Percentiles rank a stretch among this genome's conserved stretches.
Conservation (phyloP, 202 grass and related monocot species). For the Brachypodium distachyon region DNA sequence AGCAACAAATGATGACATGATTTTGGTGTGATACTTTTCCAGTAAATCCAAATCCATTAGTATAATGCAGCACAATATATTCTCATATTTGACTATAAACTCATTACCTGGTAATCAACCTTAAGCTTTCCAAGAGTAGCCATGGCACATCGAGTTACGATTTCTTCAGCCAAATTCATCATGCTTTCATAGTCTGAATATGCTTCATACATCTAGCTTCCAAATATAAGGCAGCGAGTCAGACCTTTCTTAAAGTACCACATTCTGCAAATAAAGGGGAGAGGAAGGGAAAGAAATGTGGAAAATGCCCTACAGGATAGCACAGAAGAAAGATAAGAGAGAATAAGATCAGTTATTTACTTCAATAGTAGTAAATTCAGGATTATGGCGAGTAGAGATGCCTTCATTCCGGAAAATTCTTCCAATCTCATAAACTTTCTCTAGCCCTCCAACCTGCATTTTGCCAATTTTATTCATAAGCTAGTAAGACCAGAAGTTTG, state of each 20-base stretch:
- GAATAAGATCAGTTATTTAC: constrained; percentile 19
- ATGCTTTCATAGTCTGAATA: constrained; percentile 99
- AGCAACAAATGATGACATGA: background rate
- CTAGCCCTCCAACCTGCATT: constrained; percentile 89
- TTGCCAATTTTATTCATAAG: constrained; percentile 8
- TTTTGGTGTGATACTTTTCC: background rate
- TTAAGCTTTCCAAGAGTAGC: constrained; percentile 67
- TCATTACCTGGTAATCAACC: constrained; percentile 79
- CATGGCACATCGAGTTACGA: constrained; percentile 77
- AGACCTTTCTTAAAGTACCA: constrained; percentile 12
- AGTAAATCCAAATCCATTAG: constrained; percentile 3
- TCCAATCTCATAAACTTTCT: constrained; percentile 96
- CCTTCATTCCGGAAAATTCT: constrained; percentile 99
- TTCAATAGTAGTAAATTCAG: constrained; percentile 99
- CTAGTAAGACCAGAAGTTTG: background rate
- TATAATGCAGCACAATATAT: background rate
- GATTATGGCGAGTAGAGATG: constrained; percentile 97
- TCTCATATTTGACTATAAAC: constrained; percentile 2
- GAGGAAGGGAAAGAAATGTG: background rate
- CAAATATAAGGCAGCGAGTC: constrained; percentile 30
- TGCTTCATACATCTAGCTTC: constrained; percentile 96
- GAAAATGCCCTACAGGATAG: constrained; percentile 5
- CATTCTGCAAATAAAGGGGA: constrained; percentile 1
- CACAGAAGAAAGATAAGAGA: background rate
- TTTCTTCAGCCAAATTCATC: constrained; percentile 98